A percentile compares a stretch with the other conserved stretches of the same genome.
Conservation (phyloP, 2,329 filamentous ascomycete species). For the Bipolaris cookei region DNA sequence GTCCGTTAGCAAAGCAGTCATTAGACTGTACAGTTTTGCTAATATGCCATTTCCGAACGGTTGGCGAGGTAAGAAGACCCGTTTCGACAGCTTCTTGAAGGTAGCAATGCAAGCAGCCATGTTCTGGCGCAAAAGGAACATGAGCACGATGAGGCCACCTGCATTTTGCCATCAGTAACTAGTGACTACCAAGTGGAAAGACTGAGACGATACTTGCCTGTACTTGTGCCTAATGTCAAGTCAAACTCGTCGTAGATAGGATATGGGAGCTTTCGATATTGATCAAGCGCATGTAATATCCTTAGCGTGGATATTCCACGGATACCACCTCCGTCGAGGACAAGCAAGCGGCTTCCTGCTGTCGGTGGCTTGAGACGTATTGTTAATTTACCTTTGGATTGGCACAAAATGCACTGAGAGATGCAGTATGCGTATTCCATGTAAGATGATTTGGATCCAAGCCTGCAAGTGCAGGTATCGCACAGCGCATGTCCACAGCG, state of each 20-base stretch:
- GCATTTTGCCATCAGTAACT: neutral
- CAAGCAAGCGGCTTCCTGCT: constrained; percentile 18
- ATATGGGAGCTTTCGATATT: constrained; percentile 18
- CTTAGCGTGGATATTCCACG: constrained; percentile 16
- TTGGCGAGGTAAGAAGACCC: constrained; percentile 11
- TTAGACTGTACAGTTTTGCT: no score
- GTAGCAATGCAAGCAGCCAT: constrained; percentile 13
- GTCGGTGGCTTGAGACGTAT: constrained; percentile 21
- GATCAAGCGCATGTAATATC: constrained; percentile 18
- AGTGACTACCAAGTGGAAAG: neutral
- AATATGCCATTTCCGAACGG: constrained; percentile 1
- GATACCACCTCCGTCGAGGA: constrained; percentile 23
- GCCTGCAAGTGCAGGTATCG: constrained; percentile 15
- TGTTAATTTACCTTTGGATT: constrained; percentile 8
- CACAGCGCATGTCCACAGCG: constrained; percentile 17
- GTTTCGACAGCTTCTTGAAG: constrained; percentile 17
- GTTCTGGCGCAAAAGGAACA: constrained; percentile 18
- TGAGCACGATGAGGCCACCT: constrained; percentile 25
- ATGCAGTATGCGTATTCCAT: constrained; percentile 22
- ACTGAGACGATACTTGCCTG: constrained; percentile 6
- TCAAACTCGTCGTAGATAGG: constrained; percentile 27
- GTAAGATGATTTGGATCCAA: constrained; percentile 12
- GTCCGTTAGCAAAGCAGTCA: no score
- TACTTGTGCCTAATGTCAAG: constrained; percentile 20
- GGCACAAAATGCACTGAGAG: constrained; percentile 16